Evolutionary conservation across 108 stramenopile species (phyloP).

Genomic region (Nitzschia sp.): DNA sequence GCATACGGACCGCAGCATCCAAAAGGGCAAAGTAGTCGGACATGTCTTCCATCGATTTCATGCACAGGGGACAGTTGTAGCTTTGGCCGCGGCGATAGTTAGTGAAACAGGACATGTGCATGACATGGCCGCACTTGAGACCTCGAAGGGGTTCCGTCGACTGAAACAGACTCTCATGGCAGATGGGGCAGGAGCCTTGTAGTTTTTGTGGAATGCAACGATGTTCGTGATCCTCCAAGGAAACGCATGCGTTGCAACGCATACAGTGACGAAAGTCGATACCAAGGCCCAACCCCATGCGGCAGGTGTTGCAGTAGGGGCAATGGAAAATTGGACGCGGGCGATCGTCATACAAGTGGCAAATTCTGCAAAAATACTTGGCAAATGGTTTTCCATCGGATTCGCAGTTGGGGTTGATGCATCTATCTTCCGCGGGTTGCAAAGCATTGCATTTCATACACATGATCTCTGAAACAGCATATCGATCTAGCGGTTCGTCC

Average conservation of each 20-base stretch:
- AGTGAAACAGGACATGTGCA: constrained; percentile 92
- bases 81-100: constrained; percentile 58
- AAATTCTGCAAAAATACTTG: constrained; percentile 86
- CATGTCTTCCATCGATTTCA: constrained; percentile 87
- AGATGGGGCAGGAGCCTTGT: constrained; percentile 93
- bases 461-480: constrained; percentile 83
- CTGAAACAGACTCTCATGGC: constrained; percentile 87
- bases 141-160: constrained; percentile 85
- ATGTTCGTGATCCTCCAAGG: constrained; percentile 72
- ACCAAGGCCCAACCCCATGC: constrained; percentile 89
- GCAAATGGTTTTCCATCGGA: constrained; percentile 67
- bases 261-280: constrained; percentile 97
- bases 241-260: constrained; percentile 97
- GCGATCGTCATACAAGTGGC: constrained; percentile 87
- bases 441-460: constrained; percentile 90
- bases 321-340: constrained; percentile 89
- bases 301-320: constrained; percentile 94
- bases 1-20: constrained; percentile 84
- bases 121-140: constrained; percentile 93
- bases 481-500: constrained; percentile 84
- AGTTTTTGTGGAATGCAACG: constrained; percentile 91
- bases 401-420: constrained; percentile 72
- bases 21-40: constrained; percentile 80
- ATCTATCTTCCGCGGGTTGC: constrained; percentile 81
- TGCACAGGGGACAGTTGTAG: constrained; percentile 87